Conservation (phyloP, 2,329 filamentous ascomycete genomes). For the Ophiostoma himal-ulmi region DNA sequence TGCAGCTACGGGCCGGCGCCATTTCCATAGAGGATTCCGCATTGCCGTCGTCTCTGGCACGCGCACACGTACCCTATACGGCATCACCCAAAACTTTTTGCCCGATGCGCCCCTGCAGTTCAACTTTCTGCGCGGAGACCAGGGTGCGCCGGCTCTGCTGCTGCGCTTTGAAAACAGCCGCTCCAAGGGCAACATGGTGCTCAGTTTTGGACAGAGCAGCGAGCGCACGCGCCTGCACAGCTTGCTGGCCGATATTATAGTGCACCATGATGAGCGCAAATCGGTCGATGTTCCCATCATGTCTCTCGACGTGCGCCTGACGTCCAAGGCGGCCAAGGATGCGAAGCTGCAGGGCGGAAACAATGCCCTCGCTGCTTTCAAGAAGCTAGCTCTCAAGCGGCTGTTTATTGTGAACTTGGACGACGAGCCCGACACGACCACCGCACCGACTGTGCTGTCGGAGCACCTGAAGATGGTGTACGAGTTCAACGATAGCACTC, state of each 20-base stretch:
- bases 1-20: slow-evolving; percentile 66
- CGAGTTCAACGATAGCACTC: slow-evolving; percentile 67
- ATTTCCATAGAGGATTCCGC: slow-evolving; percentile 72
- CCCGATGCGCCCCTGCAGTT: slow-evolving; percentile 67
- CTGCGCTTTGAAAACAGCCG: slow-evolving; percentile 63
- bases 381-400: slow-evolving; percentile 57
- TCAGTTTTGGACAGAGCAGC: slow-evolving; percentile 69
- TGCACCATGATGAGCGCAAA: slow-evolving; percentile 63
- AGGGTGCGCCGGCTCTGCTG: slow-evolving; percentile 62
- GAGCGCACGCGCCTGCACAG: slow-evolving; percentile 67
- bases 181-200: slow-evolving; percentile 63
- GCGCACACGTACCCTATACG: slow-evolving; percentile 69
- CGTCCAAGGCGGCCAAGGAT: slow-evolving; percentile 42
- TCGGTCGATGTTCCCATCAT: slow-evolving; percentile 63
- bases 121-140: slow-evolving; percentile 67
- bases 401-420: slow-evolving; percentile 68
- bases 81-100: slow-evolving; percentile 63
- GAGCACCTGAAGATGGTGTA: slow-evolving; percentile 70
- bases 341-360: slow-evolving; percentile 41
- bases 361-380: slow-evolving; percentile 45
- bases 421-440: slow-evolving; percentile 52
- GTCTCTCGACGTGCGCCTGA: slow-evolving; percentile 39
- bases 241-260: slow-evolving; percentile 64
- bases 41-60: slow-evolving; percentile 72
- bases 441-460: slow-evolving; percentile 64